phyloP scores from a whole-genome alignment of 2,329 filamentous ascomycete species.

The Echinosphaeria canescens region DNA sequence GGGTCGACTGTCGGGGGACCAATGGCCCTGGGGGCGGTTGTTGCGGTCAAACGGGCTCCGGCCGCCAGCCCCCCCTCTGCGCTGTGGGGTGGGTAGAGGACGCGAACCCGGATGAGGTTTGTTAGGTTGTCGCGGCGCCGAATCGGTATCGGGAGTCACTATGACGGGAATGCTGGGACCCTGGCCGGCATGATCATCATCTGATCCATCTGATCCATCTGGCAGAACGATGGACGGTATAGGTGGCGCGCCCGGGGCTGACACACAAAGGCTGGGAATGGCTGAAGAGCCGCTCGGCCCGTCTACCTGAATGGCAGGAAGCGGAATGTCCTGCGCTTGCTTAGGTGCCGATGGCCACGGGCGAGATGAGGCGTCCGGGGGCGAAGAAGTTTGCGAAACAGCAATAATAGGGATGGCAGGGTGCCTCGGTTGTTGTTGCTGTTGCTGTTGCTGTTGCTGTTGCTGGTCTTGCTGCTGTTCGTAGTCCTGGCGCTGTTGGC shows the following conservation, averaged over 20 bases:
- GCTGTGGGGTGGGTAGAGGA: conserved; percentile 24
- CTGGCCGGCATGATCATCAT: conserved; percentile 6
- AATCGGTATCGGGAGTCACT: conserved; percentile 22
- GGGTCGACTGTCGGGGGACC: conserved; percentile 28
- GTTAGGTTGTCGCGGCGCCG: no score
- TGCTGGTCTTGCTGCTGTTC: no score
- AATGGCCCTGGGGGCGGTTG: conserved; percentile 26
- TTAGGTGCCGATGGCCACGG: conserved; percentile 13
- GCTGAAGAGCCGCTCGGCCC: conserved; percentile 10
- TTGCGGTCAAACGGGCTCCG: not conserved
- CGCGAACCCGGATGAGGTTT: no score
- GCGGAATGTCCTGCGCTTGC: conserved; percentile 13
- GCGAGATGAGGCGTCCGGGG: conserved; percentile 12
- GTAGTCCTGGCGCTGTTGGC: no score
- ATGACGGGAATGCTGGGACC: conserved; percentile 15
- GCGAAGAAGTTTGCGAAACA: conserved; percentile 24
- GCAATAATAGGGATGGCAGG: conserved; percentile 32
- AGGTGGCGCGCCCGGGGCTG: conserved; percentile 11
- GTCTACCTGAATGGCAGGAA: conserved; percentile 23
- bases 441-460: conserved; percentile 6
- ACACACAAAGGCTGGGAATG: conserved; percentile 11
- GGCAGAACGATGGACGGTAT: conserved; percentile 19
- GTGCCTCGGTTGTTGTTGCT: no score
- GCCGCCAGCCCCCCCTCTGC: conserved; percentile 11
- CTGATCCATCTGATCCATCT: no score